Evolutionary conservation across 208 protist species (phyloP).

Genomic region (Crithidia expoeki): DNA sequence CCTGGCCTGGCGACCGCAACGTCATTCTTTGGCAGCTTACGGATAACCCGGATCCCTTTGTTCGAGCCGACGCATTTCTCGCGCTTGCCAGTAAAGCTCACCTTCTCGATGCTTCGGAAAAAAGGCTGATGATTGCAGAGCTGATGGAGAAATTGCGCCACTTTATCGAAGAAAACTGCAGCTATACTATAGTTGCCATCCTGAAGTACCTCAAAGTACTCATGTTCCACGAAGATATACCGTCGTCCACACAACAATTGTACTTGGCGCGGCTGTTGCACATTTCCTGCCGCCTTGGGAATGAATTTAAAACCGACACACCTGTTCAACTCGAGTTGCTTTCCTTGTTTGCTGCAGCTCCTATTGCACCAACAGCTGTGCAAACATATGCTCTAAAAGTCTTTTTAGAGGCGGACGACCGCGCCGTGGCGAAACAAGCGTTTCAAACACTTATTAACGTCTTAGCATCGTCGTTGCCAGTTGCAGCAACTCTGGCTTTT

Average conservation of each 20-base stretch:
- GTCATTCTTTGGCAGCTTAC: conserved; percentile 12
- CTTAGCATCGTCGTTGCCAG: background rate
- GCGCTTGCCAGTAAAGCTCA: conserved; percentile 11
- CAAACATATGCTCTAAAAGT: conserved; percentile 7
- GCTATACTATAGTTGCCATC: conserved; percentile 21
- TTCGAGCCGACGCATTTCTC: conserved; percentile 27
- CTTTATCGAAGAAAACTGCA: conserved; percentile 23
- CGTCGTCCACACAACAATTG: background rate
- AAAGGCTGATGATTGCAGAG: conserved; percentile 7
- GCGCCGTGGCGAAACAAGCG: conserved; percentile 10
- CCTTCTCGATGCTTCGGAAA: conserved; percentile 10
- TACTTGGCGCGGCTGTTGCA: conserved; percentile 23
- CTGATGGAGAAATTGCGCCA: conserved; percentile 20
- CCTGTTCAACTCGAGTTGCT: conserved; percentile 26
- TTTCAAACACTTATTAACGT: conserved; percentile 11
- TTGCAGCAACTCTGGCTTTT: background rate
- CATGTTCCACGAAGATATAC: conserved; percentile 7
- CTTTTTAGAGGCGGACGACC: conserved; percentile 20
- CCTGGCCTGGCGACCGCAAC: background rate
- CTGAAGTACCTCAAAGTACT: conserved; percentile 19
- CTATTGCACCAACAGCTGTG: background rate
- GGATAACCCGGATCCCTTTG: conserved; percentile 24
- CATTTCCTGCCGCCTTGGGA: conserved; percentile 24
- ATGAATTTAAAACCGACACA: conserved; percentile 13
- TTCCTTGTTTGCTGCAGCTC: background rate